These are phyloP conservation scores for Terfezia boudieri DNA, from an alignment of 495 filamentous ascomycete species.

Conservation along the genomic window DNA sequence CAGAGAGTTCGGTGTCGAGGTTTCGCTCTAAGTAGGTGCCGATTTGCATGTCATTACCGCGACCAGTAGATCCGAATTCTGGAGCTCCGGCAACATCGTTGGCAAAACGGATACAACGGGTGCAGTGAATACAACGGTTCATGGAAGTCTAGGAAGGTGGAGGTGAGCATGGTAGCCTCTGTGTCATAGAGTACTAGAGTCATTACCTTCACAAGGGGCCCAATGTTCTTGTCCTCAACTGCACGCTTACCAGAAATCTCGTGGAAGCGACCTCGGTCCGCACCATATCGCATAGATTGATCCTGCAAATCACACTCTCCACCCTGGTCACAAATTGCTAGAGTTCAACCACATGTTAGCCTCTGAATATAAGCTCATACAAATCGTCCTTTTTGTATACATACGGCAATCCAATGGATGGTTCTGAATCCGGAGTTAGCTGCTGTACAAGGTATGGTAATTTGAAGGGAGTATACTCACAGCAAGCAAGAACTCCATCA, in stretches of 20 bases:
- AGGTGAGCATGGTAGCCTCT: too few species aligned
- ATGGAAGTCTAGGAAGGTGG: constrained; percentile 48
- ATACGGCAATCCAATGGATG: constrained; percentile 84
- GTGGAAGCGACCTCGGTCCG: constrained; percentile 88
- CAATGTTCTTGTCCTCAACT: constrained; percentile 98
- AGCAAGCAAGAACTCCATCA: constrained; percentile 95
- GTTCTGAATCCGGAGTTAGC: constrained; percentile 25
- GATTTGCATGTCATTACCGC: constrained; percentile 93
- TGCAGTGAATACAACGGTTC: constrained; percentile 99
- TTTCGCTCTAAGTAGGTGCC: constrained; percentile 89
- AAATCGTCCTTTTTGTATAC: background rate
- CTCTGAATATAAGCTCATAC: background rate
- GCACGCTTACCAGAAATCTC: constrained; percentile 86
- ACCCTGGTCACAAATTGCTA: constrained; percentile 74
- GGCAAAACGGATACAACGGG: constrained; percentile 87
- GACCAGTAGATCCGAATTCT: constrained; percentile 78
- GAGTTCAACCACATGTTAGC: constrained; percentile 1
- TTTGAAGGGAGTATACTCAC: background rate
- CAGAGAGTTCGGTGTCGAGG: constrained; percentile 80
- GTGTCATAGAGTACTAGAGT: too few species aligned
- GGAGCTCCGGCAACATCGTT: constrained; percentile 93
- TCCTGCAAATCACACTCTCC: constrained; percentile 98
- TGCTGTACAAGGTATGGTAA: background rate
- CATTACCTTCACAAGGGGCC: constrained; percentile 59
- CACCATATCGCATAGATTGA: constrained; percentile 96